Conservation (phyloP, 1,139 yeast species). For the Zygosaccharomyces pseudobailii region DNA sequence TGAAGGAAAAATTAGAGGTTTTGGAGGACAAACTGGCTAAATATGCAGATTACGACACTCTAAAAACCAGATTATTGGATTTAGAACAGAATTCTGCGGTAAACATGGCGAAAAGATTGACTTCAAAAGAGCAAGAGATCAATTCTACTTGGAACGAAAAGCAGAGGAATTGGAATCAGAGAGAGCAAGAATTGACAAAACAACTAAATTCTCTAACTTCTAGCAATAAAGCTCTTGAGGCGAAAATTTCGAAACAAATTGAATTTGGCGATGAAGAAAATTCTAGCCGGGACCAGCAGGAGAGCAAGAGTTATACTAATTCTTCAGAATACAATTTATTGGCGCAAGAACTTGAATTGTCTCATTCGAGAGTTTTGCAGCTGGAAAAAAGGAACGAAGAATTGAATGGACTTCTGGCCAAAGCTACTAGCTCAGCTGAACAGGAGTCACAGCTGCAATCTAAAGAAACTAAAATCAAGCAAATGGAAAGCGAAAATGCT, state of each 20-base stretch:
- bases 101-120: constrained; percentile 41
- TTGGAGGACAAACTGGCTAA: constrained; percentile 59
- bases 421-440: constrained; percentile 33
- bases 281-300: constrained; percentile 14
- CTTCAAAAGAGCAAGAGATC: constrained; percentile 60
- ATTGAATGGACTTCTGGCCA: constrained; percentile 59
- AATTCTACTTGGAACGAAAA: constrained; percentile 57
- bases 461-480: constrained; percentile 43
- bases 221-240: constrained; percentile 47
- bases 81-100: constrained; percentile 57
- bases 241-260: constrained; percentile 48
- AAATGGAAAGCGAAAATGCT: constrained; percentile 64
- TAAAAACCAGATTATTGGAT: constrained; percentile 57
- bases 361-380: constrained; percentile 63
- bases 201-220: constrained; percentile 46
- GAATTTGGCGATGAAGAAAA: constrained; percentile 31
- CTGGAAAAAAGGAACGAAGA: constrained; percentile 76
- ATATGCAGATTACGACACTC: constrained; percentile 72
- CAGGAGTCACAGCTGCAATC: constrained; percentile 33
- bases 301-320: constrained; percentile 9
- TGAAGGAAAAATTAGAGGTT: constrained; percentile 50
- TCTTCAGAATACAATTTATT: constrained; percentile 52
- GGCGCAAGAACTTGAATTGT: constrained; percentile 67
- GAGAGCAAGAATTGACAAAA: constrained; percentile 43
- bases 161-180: constrained; percentile 54